phyloP scores from a whole-genome alignment of 164 flowering plant genomes.

The Santalum album region DNA sequence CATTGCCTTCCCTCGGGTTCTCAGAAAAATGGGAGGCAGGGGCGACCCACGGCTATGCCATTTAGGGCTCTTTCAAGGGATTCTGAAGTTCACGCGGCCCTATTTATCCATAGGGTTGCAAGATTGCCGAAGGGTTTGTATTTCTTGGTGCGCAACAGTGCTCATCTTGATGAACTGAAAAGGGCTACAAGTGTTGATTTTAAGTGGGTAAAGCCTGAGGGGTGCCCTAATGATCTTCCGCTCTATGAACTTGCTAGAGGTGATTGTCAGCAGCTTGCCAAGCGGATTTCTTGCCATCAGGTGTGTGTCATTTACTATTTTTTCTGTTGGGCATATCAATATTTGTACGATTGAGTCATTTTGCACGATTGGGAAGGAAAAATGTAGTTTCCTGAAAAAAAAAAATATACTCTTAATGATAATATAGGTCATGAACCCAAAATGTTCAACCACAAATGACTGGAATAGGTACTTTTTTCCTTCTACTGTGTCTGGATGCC shows the following conservation, averaged over 20 bases:
- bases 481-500: no score
- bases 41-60: slow-evolving; percentile 56
- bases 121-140: slow-evolving; percentile 78
- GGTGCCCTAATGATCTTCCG: slow-evolving; percentile 75
- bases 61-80: slow-evolving; percentile 86
- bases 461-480: no score
- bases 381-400: background rate
- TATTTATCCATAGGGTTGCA: slow-evolving; percentile 76
- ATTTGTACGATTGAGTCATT: background rate
- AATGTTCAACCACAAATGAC: no score
- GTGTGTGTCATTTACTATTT: slow-evolving; percentile 20
- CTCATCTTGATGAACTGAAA: slow-evolving; percentile 61
- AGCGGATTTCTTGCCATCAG: slow-evolving; percentile 85
- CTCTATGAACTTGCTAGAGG: slow-evolving; percentile 64
- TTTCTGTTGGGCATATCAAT: no score
- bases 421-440: background rate
- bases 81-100: slow-evolving; percentile 65
- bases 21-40: slow-evolving; percentile 40
- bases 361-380: background rate
- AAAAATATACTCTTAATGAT: background rate
- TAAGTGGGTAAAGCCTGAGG: slow-evolving; percentile 82
- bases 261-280: slow-evolving; percentile 46
- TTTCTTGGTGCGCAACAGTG: slow-evolving; percentile 86
- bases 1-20: slow-evolving; percentile 87
- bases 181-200: slow-evolving; percentile 47